Evolutionary conservation across 441 rosid species (phyloP).

Genomic region (Eruca vesicaria): DNA sequence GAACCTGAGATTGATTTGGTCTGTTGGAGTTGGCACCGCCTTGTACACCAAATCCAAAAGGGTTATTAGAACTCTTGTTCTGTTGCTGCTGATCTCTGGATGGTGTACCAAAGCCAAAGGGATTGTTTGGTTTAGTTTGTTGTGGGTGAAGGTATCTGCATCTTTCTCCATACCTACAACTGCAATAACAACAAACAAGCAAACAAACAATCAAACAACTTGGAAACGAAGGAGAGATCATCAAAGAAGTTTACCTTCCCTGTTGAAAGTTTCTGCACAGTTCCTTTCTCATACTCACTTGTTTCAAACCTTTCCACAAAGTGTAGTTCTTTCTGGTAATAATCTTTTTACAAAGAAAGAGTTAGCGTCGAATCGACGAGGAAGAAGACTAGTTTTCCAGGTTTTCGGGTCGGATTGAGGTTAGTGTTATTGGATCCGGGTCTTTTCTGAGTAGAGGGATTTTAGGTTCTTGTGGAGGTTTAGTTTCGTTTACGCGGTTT

Average conservation of each 20-base stretch:
- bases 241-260: slow-evolving; percentile 47
- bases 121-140: slow-evolving; percentile 47
- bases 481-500: background rate
- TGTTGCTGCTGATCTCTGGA: slow-evolving; percentile 38
- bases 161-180: slow-evolving; percentile 79
- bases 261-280: slow-evolving; percentile 83
- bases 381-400: background rate
- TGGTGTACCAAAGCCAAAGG: slow-evolving; percentile 59
- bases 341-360: background rate
- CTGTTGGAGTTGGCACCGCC: slow-evolving; percentile 36
- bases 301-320: slow-evolving; percentile 1
- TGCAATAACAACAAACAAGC: slow-evolving; percentile 40
- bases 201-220: background rate
- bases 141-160: slow-evolving; percentile 71
- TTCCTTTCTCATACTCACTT: slow-evolving; percentile 42
- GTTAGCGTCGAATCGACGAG: background rate
- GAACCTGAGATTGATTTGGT: slow-evolving; percentile 70
- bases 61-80: slow-evolving; percentile 43
- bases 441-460: background rate
- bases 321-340: background rate
- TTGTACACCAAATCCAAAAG: slow-evolving; percentile 90
- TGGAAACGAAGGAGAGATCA: background rate
- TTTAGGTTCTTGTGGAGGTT: background rate
- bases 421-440: background rate
- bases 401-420: background rate